Conservation (phyloP, 2,329 filamentous ascomycete genomes). For the Sarocladium kiliense region DNA sequence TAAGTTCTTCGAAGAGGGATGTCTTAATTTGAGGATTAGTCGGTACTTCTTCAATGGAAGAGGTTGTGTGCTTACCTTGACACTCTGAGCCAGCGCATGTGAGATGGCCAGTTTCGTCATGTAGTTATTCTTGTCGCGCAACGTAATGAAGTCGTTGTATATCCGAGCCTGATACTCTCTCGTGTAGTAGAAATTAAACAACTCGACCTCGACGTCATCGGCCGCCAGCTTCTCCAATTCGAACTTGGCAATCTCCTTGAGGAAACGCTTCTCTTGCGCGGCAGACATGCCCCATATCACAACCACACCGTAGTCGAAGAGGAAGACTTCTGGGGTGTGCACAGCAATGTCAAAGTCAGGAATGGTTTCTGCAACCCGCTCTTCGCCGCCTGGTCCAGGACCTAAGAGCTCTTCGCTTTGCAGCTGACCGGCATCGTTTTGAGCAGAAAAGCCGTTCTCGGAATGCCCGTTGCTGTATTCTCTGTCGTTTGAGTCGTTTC, state of each 20-base stretch:
- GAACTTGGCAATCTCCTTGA: slow-evolving; percentile 92
- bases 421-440: slow-evolving; percentile 21
- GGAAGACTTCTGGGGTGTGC: slow-evolving; percentile 88
- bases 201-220: slow-evolving; percentile 90
- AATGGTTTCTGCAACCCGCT: slow-evolving; percentile 37
- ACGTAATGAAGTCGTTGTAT: slow-evolving; percentile 98
- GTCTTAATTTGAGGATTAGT: slow-evolving; percentile 50
- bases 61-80: slow-evolving; percentile 58
- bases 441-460: slow-evolving; percentile 21
- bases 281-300: slow-evolving; percentile 98
- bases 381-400: slow-evolving; percentile 28
- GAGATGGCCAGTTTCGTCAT: slow-evolving; percentile 98
- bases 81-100: slow-evolving; percentile 89
- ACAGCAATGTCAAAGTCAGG: slow-evolving; percentile 81
- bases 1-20: slow-evolving; percentile 90
- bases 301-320: slow-evolving; percentile 96
- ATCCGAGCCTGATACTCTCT: slow-evolving; percentile 96
- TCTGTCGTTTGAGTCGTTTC: not conserved
- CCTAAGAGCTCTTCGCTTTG: slow-evolving; percentile 29
- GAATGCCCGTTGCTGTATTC: slow-evolving; percentile 20
- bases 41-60: not conserved
- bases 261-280: slow-evolving; percentile 81
- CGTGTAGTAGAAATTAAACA: slow-evolving; percentile 99
- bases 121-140: slow-evolving; percentile 91
- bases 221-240: slow-evolving; percentile 83